Conservation (phyloP, 2,329 filamentous ascomycete genomes). For the Claviceps sp. region DNA sequence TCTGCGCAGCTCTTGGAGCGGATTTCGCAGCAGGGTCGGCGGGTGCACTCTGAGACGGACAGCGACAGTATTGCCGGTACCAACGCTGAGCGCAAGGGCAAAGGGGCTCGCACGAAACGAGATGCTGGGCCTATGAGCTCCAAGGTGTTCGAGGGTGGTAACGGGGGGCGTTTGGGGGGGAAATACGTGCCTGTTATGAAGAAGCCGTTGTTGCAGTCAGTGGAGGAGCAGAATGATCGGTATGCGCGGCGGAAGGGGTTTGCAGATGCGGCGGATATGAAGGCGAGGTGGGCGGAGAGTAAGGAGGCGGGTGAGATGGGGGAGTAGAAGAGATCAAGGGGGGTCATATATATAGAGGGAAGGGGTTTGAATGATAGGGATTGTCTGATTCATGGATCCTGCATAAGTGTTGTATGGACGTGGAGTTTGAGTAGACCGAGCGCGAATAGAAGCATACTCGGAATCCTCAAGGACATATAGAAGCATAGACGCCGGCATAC, state of each 20-base stretch:
- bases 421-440: conserved; percentile 3
- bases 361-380: too few relatives aligned
- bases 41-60: background rate
- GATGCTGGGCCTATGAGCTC: conserved; percentile 12
- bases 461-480: too few relatives aligned
- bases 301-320: conserved; percentile 17
- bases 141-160: conserved; percentile 41
- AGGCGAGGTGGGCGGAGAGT: conserved; percentile 15
- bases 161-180: conserved; percentile 35
- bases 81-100: too few relatives aligned
- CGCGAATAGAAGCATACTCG: background rate
- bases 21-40: conserved; percentile 27
- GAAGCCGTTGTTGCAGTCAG: conserved; percentile 32
- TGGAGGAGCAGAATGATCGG: conserved; percentile 44
- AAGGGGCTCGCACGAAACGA: conserved; percentile 8
- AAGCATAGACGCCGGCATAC: too few relatives aligned
- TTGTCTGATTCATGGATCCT: too few relatives aligned
- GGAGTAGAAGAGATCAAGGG: conserved; percentile 8
- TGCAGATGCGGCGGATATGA: conserved; percentile 35
- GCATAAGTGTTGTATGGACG: background rate
- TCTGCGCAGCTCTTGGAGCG: conserved; percentile 60
- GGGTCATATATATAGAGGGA: background rate
- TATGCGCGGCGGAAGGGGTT: conserved; percentile 51
- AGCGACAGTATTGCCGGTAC: too few relatives aligned
- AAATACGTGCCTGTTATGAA: conserved; percentile 42